phyloP scores from a whole-genome alignment of 2,329 filamentous ascomycete species.

The Neonectria neomacrospora region DNA sequence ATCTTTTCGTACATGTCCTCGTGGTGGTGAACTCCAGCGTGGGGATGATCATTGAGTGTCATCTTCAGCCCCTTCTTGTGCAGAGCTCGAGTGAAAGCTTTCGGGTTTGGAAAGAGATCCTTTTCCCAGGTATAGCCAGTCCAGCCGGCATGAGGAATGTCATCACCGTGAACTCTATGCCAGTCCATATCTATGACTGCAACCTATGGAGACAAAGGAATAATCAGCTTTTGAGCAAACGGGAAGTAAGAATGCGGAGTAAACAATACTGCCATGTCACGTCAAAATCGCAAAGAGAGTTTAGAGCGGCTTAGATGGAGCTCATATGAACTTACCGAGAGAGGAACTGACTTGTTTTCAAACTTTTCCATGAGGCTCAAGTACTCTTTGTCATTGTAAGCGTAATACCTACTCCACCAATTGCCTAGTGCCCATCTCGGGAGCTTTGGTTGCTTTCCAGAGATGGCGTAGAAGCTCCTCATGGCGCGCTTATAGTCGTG shows the following conservation, averaged over 20 bases:
- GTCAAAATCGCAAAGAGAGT: not conserved
- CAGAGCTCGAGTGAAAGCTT: constrained; percentile 60
- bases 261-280: no score
- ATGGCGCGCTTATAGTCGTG: constrained; percentile 66
- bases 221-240: not conserved
- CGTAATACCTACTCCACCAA: constrained; percentile 74
- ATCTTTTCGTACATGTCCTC: constrained; percentile 68
- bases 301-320: not conserved
- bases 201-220: constrained; percentile 47
- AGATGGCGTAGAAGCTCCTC: constrained; percentile 64
- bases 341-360: constrained; percentile 59
- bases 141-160: constrained; percentile 57
- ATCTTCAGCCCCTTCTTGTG: constrained; percentile 63
- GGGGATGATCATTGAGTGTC: constrained; percentile 71
- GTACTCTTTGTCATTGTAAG: constrained; percentile 66
- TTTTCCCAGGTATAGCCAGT: constrained; percentile 71
- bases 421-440: constrained; percentile 70
- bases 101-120: constrained; percentile 61
- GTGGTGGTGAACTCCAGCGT: constrained; percentile 65
- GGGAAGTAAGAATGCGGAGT: no score
- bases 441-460: constrained; percentile 65
- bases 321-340: constrained; percentile 49
- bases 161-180: constrained; percentile 64
- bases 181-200: constrained; percentile 75
- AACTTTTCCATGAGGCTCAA: constrained; percentile 68